These are phyloP conservation scores for Neurospora sp. DNA, from an alignment of 495 filamentous ascomycete genomes.

Conservation along the genomic window DNA sequence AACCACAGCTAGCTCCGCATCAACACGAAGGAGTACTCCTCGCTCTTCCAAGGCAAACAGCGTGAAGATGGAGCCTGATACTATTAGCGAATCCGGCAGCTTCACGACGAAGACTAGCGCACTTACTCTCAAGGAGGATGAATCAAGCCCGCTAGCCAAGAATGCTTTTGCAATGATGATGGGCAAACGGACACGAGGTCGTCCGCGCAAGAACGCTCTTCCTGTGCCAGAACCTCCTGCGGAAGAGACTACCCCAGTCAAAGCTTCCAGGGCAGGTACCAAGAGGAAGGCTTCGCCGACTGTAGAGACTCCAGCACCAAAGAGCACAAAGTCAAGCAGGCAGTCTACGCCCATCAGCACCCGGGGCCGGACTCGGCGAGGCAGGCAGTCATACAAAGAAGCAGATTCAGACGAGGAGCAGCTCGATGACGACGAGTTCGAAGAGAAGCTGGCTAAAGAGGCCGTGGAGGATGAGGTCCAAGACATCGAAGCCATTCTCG, in stretches of 20 bases:
- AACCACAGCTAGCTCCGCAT: conserved; percentile 25
- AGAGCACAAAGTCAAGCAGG: conserved; percentile 64
- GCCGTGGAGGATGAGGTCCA: conserved; percentile 42
- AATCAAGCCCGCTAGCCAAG: conserved; percentile 10
- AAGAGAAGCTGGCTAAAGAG: conserved; percentile 55
- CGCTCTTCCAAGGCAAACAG: conserved; percentile 29
- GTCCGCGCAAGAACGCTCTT: conserved; percentile 7
- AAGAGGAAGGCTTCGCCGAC: conserved; percentile 31
- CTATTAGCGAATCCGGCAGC: conserved; percentile 1
- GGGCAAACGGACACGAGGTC: conserved; percentile 26
- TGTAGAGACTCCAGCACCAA: conserved; percentile 25
- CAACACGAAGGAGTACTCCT: conserved; percentile 24
- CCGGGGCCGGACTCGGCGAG: conserved; percentile 30
- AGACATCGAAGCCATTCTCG: conserved; percentile 27
- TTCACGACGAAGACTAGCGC: conserved; percentile 5
- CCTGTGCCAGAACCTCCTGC: not conserved
- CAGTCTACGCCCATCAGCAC: conserved; percentile 56
- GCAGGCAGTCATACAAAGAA: conserved; percentile 35
- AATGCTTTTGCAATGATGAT: conserved; percentile 41
- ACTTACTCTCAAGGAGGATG: conserved; percentile 3
- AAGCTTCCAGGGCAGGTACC: conserved; percentile 16
- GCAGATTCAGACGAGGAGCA: conserved; percentile 58
- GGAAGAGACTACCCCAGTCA: conserved; percentile 1
- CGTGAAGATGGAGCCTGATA: conserved; percentile 13
- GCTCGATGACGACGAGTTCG: conserved; percentile 65